Conservation (phyloP, 192 early-diverging fungal species). For the Backusella circina region DNA sequence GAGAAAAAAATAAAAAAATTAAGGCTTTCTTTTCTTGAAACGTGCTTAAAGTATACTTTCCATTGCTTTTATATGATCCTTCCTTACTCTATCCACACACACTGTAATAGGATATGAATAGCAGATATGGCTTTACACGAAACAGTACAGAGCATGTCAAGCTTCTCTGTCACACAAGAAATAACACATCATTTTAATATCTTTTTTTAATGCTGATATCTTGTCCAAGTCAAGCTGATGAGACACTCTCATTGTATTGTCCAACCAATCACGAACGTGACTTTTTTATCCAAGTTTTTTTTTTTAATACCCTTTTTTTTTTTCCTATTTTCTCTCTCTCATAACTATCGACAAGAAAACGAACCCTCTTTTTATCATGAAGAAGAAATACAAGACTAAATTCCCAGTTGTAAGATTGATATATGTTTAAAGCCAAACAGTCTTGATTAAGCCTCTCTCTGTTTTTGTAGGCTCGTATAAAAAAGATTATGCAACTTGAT, state of each 20-base stretch:
- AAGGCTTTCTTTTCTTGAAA: too few relatives aligned
- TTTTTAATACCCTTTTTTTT: not conserved
- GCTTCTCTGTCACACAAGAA: too few relatives aligned
- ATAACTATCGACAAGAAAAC: not conserved
- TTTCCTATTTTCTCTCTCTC: not conserved
- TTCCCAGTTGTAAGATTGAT: slow-evolving; percentile 77
- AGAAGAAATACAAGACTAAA: slow-evolving; percentile 89
- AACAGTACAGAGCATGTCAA: too few relatives aligned
- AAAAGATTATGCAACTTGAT: slow-evolving; percentile 99
- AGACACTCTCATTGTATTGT: not conserved
- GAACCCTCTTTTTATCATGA: slow-evolving; percentile 48
- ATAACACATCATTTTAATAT: too few relatives aligned
- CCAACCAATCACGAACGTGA: slow-evolving; percentile 1
- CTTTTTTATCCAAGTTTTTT: not conserved
- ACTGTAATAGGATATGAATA: too few relatives aligned
- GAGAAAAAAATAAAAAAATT: not conserved
- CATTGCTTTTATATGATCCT: too few relatives aligned
- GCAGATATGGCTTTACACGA: too few relatives aligned
- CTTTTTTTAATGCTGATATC: too few relatives aligned
- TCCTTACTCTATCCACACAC: too few relatives aligned
- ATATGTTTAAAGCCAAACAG: not conserved
- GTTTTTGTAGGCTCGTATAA: slow-evolving; percentile 85
- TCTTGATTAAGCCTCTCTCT: not conserved
- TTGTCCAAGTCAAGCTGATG: too few relatives aligned
- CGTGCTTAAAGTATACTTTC: too few relatives aligned